phyloP scores from a whole-genome alignment of 2,329 filamentous ascomycete genomes.

The Aureobasidium melanogenum region DNA sequence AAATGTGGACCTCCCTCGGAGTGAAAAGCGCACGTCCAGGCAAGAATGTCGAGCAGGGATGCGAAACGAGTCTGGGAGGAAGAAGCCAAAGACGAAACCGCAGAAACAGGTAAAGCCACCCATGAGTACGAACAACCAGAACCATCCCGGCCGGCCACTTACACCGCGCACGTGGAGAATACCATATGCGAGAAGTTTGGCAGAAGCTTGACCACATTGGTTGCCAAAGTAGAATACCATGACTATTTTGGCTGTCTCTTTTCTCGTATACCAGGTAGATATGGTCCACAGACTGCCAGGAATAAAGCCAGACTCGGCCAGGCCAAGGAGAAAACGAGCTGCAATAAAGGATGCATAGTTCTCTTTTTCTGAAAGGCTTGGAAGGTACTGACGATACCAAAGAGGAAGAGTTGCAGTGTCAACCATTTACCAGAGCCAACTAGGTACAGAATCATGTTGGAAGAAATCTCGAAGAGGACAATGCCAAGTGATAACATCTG shows the following conservation, averaged over 20 bases:
- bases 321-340: slow-evolving; percentile 31
- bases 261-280: slow-evolving; percentile 40
- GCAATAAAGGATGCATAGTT: slow-evolving; percentile 30
- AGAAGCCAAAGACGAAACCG: slow-evolving; percentile 26
- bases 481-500: slow-evolving; percentile 27
- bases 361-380: slow-evolving; percentile 33
- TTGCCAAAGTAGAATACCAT: slow-evolving; percentile 38
- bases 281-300: slow-evolving; percentile 41
- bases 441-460: slow-evolving; percentile 26
- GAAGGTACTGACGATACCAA: slow-evolving; percentile 32
- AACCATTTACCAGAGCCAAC: slow-evolving; percentile 33
- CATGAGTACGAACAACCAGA: slow-evolving; percentile 24
- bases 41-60: slow-evolving; percentile 21
- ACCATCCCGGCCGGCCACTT: slow-evolving; percentile 18
- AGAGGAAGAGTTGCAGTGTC: slow-evolving; percentile 29
- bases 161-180: slow-evolving; percentile 25
- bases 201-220: slow-evolving; percentile 32
- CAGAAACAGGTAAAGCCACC: slow-evolving; percentile 26
- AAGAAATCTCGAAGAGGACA: slow-evolving; percentile 25
- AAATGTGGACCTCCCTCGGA: slow-evolving; percentile 23
- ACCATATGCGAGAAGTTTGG: slow-evolving; percentile 36
- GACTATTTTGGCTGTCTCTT: slow-evolving; percentile 36
- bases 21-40: slow-evolving; percentile 21
- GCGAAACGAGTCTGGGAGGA: slow-evolving; percentile 25
- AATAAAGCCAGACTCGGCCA: slow-evolving; percentile 37